Base-by-base conservation (phyloP, 495 filamentous ascomycete species). In the Clohesyomyces aquaticus region DNA sequence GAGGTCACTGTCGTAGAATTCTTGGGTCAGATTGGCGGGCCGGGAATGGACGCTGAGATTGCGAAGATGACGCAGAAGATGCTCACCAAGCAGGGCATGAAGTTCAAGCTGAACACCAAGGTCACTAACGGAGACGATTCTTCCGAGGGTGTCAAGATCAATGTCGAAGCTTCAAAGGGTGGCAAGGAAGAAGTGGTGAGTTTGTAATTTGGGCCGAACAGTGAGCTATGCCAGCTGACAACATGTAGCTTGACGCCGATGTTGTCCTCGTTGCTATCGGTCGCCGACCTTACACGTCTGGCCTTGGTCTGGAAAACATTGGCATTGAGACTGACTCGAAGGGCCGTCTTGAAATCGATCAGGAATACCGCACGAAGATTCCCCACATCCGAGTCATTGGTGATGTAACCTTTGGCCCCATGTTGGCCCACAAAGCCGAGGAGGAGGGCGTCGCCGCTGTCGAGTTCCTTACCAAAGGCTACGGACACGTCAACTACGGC, bases 391-490 rank as follows among this genome's bases (percentile, higher is more conserved):
- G 94, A 66, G 93, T 92, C 73, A 88, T 98, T 67, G 94, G 94
- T 72, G 94, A 98, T 78, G 90, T 86, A 76, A 98, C 94, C 18
- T 98, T 98, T 78, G 94, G 94, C 18, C 95, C 94, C 70, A 98
- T 98, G 94, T 87, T 98, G 71, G 94, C 94, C 52, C 94, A 98
- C 84, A 98, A 98, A 84, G 94, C 95, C 43, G 94, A 98, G 80
- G 94, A 98, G 81, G 94, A 98, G 81, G 94, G 82, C 56, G 92
- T 97, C 50, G 94, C 94, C 12, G 92, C 85, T 42, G 83, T 98
- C 43, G 94, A 98, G 78, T 98, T 91, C 83, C 91, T 98, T 78
- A 91, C 88, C 79, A 97, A 96, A 81, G 91, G 91, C 64, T 88
- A 93, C 79, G 94, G 94, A 35, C 94, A 98, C 78, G 94, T 98